Conservation (phyloP, 257 asterid species). For the Penstemon davidsonii region DNA sequence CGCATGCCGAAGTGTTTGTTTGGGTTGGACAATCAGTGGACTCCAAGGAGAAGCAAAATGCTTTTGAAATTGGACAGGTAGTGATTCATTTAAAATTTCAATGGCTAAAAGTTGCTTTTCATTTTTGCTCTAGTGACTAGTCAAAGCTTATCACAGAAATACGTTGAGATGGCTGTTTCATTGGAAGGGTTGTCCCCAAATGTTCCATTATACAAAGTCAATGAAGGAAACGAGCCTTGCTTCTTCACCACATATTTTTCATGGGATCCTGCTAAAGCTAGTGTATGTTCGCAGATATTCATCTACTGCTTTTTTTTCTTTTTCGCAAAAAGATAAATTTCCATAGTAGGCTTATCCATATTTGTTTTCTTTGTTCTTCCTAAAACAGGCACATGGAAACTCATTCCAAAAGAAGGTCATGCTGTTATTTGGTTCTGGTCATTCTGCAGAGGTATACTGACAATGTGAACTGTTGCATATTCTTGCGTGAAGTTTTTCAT, state of each 20-base stretch:
- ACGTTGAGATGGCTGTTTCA: constrained; percentile 76
- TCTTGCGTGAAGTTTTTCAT: not conserved
- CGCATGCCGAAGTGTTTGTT: constrained; percentile 81
- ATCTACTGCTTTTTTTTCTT: constrained; percentile 2
- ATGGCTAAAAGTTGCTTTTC: not conserved
- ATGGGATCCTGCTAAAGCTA: constrained; percentile 96
- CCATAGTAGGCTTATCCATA: constrained; percentile 5
- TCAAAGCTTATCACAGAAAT: constrained; percentile 59
- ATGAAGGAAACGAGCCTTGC: constrained; percentile 95
- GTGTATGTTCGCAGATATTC: constrained; percentile 44
- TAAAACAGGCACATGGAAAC: constrained; percentile 79
- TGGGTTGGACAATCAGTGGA: constrained; percentile 95
- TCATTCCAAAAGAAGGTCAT: constrained; percentile 92
- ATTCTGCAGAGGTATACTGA: constrained; percentile 73
- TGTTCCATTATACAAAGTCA: constrained; percentile 79
- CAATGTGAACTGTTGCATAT: constrained; percentile 17
- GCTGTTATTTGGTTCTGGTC: constrained; percentile 75
- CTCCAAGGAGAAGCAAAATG: constrained; percentile 70
- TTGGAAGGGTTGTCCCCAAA: constrained; percentile 74
- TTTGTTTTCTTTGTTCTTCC: constrained; percentile 16
- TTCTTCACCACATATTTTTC: constrained; percentile 90
- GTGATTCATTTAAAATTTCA: not conserved
- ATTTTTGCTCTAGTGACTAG: constrained; percentile 26
- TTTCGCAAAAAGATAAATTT: not conserved
- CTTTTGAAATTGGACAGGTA: constrained; percentile 88